These are phyloP conservation scores for Sporothrix inflata DNA, from an alignment of 2,329 filamentous ascomycete species.

Conservation along the genomic window DNA sequence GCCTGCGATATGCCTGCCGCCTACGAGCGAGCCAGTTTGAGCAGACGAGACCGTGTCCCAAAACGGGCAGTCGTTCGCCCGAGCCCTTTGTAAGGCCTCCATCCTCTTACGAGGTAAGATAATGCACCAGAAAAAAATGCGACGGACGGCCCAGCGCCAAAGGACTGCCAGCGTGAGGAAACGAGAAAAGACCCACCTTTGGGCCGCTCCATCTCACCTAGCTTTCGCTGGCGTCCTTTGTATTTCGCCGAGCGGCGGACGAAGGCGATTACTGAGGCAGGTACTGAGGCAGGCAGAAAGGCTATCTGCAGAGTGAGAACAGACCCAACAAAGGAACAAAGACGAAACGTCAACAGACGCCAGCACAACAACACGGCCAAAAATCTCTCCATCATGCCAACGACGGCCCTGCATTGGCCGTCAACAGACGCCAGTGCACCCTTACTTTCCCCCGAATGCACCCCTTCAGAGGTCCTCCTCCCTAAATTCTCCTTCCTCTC, in stretches of 20 bases:
- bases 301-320: too few relatives aligned
- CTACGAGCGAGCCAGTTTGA: background rate
- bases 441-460: background rate
- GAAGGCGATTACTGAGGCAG: too few relatives aligned
- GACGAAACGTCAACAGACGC: background rate
- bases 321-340: slow-evolving; percentile 6
- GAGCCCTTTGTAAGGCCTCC: background rate
- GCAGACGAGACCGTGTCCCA: background rate
- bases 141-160: too few relatives aligned
- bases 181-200: background rate
- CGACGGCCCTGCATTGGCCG: background rate
- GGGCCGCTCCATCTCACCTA: too few relatives aligned
- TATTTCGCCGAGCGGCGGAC: slow-evolving; percentile 1
- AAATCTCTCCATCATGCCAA: background rate
- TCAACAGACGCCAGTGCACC: background rate
- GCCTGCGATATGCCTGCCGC: background rate
- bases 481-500: background rate
- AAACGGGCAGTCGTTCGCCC: slow-evolving; percentile 22
- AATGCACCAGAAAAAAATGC: background rate
- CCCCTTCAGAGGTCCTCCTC: background rate
- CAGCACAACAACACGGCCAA: background rate
- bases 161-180: background rate
- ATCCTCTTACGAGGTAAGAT: background rate
- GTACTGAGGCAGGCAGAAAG: too few relatives aligned
- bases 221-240: background rate